A percentile compares a stretch with the other conserved stretches of the same genome.
Evolutionary conservation across 1,284 basidiomycete species (phyloP).

Genomic region (Apiotrichum akiyoshidainum): DNA sequence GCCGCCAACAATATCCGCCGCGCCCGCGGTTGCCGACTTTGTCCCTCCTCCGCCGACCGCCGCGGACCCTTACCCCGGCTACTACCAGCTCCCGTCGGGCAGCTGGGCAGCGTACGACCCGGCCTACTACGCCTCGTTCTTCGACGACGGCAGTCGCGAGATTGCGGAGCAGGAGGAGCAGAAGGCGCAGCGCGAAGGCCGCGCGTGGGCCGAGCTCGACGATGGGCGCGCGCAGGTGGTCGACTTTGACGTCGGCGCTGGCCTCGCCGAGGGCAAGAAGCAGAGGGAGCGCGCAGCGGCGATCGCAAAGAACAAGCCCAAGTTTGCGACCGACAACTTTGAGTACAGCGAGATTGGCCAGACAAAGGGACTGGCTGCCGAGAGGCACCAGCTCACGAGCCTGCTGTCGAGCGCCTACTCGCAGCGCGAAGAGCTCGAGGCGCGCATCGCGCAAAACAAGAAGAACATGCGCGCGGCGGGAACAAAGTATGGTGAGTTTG

Average conservation of each 20-base stretch:
- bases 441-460: constrained; percentile 47
- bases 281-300: constrained; percentile 19
- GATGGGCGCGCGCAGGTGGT: constrained; percentile 26
- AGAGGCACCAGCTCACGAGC: constrained; percentile 48
- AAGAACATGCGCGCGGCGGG: constrained; percentile 44
- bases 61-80: constrained; percentile 77
- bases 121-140: constrained; percentile 69
- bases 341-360: constrained; percentile 48
- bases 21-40: constrained; percentile 56
- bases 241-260: constrained; percentile 36
- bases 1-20: constrained; percentile 40
- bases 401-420: constrained; percentile 44
- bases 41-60: constrained; percentile 70
- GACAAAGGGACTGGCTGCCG: constrained; percentile 46
- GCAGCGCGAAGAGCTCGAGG: constrained; percentile 44
- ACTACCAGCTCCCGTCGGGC: constrained; percentile 78
- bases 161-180: constrained; percentile 9
- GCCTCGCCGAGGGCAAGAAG: constrained; percentile 29
- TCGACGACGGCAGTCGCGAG: constrained; percentile 13
- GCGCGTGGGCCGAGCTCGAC: constrained; percentile 44
- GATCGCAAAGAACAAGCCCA: constrained; percentile 34
- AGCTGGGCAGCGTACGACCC: constrained; percentile 73
- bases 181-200: constrained; percentile 27
- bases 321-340: constrained; percentile 29
- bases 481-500: constrained; percentile 44